Percentiles rank a stretch among this genome's conserved stretches.
Evolutionary conservation across 2,329 filamentous ascomycete genomes (phyloP).

Genomic region (Trichoderma simmonsii): DNA sequence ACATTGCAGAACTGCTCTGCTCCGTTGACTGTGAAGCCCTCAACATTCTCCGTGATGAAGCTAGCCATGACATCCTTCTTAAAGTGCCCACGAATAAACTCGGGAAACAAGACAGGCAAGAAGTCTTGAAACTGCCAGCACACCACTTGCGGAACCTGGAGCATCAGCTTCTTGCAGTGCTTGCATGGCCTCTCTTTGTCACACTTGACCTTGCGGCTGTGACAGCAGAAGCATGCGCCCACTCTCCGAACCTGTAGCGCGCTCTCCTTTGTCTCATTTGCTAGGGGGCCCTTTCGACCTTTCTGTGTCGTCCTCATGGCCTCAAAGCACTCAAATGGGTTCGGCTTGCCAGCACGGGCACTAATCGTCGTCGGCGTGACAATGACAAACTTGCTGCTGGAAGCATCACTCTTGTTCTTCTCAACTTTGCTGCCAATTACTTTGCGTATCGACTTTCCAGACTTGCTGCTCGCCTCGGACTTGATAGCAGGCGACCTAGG

Average conservation of each 20-base stretch:
- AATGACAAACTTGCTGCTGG: conserved; percentile 52
- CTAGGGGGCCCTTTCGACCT: conserved; percentile 55
- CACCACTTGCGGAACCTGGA: conserved; percentile 50
- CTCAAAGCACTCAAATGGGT: conserved; percentile 55
- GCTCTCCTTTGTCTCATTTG: conserved; percentile 52
- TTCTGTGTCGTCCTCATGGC: conserved; percentile 50
- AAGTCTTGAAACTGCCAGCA: conserved; percentile 61
- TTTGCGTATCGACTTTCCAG: conserved; percentile 40
- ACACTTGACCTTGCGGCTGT: conserved; percentile 57
- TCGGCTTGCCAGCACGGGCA: conserved; percentile 48
- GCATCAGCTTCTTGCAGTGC: conserved; percentile 53
- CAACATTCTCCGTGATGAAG: conserved; percentile 50
- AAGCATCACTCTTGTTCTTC: conserved; percentile 42
- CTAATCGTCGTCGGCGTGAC: conserved; percentile 53
- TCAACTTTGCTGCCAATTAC: conserved; percentile 43
- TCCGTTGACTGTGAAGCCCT: conserved; percentile 42
- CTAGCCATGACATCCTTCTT: conserved; percentile 46
- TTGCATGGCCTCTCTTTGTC: conserved; percentile 54
- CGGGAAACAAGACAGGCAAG: conserved; percentile 49
- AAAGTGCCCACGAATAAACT: conserved; percentile 50
- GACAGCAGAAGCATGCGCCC: conserved; percentile 59
- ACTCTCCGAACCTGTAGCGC: conserved; percentile 52
- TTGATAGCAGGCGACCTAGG: conserved; percentile 30
- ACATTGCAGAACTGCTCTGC: conserved; percentile 41
- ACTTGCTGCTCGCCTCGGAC: conserved; percentile 28